Conservation (phyloP, 1,284 basidiomycete species). For the Xerocomus alliaceus region DNA sequence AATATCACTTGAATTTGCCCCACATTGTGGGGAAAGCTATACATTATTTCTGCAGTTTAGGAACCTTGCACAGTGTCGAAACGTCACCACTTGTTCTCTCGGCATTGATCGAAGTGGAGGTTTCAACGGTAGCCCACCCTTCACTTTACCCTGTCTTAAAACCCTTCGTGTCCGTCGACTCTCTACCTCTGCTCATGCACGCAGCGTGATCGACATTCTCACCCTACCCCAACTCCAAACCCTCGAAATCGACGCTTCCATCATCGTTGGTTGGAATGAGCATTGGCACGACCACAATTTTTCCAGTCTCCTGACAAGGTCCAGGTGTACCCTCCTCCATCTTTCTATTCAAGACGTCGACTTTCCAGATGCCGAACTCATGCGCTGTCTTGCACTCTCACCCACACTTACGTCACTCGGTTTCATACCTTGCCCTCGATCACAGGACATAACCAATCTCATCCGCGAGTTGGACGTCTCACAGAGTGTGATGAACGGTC, state of each 20-base stretch:
- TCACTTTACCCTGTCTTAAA: slow-evolving; percentile 20
- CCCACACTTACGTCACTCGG: slow-evolving; percentile 18
- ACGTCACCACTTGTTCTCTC: slow-evolving; percentile 25
- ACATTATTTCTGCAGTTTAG: too few relatives aligned
- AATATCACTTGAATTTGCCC: slow-evolving; percentile 14
- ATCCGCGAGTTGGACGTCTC: slow-evolving; percentile 14
- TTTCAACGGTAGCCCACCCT: not conserved
- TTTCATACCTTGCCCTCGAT: slow-evolving; percentile 29
- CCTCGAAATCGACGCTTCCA: slow-evolving; percentile 22
- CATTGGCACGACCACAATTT: slow-evolving; percentile 21
- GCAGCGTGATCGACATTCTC: slow-evolving; percentile 12
- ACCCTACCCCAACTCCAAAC: slow-evolving; percentile 25
- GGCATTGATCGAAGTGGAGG: too few relatives aligned
- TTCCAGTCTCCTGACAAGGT: slow-evolving; percentile 27
- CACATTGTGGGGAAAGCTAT: slow-evolving; percentile 3
- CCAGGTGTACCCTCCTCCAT: slow-evolving; percentile 15
- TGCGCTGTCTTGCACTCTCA: slow-evolving; percentile 27
- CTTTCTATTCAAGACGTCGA: slow-evolving; percentile 28
- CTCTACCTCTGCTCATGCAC: not conserved
- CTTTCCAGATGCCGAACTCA: slow-evolving; percentile 26
- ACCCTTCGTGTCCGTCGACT: slow-evolving; percentile 27
- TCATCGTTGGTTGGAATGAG: not conserved
- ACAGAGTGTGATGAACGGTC: not conserved
- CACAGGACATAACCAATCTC: slow-evolving; percentile 22
- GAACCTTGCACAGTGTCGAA: slow-evolving; percentile 3